Percentiles rank a stretch among this genome's conserved stretches.
Conservation (phyloP, 2,329 filamentous ascomycete species). For the Aspergillus awamori region DNA sequence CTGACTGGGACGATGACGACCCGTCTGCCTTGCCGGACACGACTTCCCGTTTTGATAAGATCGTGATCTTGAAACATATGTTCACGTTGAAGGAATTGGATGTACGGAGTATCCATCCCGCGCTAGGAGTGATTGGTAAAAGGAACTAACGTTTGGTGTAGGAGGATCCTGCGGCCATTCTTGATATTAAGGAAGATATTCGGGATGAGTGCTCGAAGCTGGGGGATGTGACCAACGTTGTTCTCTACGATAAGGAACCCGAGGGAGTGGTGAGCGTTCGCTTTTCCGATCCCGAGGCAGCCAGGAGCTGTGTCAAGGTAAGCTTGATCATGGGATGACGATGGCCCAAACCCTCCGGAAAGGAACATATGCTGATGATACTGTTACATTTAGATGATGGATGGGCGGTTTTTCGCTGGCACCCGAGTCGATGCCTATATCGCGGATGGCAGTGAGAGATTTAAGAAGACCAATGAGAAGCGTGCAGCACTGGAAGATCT, state of each 20-base stretch:
- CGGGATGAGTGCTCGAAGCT: conserved; percentile 85
- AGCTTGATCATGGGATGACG: conserved; percentile 16
- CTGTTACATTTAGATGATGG: conserved; percentile 59
- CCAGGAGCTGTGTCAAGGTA: conserved; percentile 67
- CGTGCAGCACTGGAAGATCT: conserved; percentile 48
- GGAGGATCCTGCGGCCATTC: conserved; percentile 77
- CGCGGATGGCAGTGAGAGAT: conserved; percentile 71
- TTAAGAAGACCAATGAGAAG: conserved; percentile 64
- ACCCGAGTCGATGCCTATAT: conserved; percentile 71
- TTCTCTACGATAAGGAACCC: conserved; percentile 82
- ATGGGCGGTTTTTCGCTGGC: conserved; percentile 78
- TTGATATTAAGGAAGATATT: conserved; percentile 95
- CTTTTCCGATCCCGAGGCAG: conserved; percentile 72
- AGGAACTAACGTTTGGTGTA: conserved; percentile 30
- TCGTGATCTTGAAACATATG: conserved; percentile 88
- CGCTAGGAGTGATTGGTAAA: not conserved
- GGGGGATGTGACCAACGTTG: conserved; percentile 85
- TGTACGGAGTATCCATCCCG: conserved; percentile 30
- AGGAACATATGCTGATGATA: conserved; percentile 18
- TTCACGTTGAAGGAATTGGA: conserved; percentile 85
- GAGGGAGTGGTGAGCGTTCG: conserved; percentile 84
- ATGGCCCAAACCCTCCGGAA: not conserved
- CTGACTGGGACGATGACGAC: conserved; percentile 94
- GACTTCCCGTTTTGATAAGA: conserved; percentile 68
- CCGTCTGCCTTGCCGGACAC: conserved; percentile 61